Base-by-base conservation (phyloP, 1,284 basidiomycete species). In the Cryptococcus maquisensis region DNA sequence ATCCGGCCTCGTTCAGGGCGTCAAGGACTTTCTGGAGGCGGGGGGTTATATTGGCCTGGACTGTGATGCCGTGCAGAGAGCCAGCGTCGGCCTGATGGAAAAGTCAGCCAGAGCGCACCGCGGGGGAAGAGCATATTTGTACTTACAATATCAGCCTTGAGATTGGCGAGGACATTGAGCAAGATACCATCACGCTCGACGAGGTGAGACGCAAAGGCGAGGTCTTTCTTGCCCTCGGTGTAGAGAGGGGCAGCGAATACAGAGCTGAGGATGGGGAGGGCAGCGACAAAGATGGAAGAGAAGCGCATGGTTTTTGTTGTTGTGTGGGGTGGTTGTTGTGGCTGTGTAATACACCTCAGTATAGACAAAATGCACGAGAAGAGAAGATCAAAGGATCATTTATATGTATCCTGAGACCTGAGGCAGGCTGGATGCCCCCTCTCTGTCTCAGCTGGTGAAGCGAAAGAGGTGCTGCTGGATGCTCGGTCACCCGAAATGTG, bases 91-190 rank as follows among this genome's bases (percentile, higher is more conserved):
- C 16, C 38, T 40, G 38, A 10, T 32, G 12, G n/a, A 4, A 47
- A 15, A 10, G 15, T 18, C 21, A 47, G 28, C 21, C 28, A 40
- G n/a, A n/a, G 13, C 16, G 2, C 16, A 20, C 47, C n/a, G 47
- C 40, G 37, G 36, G 18, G 41, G 21, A 12, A 26, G 23, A 35
- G 18, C 23, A 12, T 23, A 16, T 35, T 6, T 2, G 28, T 32
- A 55, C 54, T 51, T 35, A 56, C 54, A 21, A 56, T 45, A 20
- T 49, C 47, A 45, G 46, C 35, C 39, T 49, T 36, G n/a, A 56
- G 49, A 18, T 51, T 37, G 40, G 50, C 44, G 21, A 56, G 28
- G 10, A 32, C 54, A 35, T 39, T 51, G 21, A 23, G 23, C 7
- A 56, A 39, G 23, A 56, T 26, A 28, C 51, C 49, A 18, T 46